Percentiles rank a stretch among this genome's conserved stretches.
These are phyloP conservation scores for Cutaneotrichosporon spelunceum DNA, from an alignment of 1,284 basidiomycete genomes.

Conservation along the genomic window DNA sequence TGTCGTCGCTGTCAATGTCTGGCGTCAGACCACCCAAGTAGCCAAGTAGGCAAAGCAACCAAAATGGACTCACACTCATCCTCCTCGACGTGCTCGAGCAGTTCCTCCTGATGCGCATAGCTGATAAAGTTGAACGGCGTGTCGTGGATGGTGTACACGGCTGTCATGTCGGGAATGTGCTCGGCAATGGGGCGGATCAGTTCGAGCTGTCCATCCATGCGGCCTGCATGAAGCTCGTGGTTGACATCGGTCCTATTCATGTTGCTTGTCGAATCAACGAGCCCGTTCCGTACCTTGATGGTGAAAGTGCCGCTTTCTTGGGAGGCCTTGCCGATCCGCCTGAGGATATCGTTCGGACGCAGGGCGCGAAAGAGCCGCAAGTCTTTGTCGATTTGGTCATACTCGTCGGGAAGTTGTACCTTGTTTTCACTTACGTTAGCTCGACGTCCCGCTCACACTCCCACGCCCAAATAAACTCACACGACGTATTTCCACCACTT, in stretches of 20 bases:
- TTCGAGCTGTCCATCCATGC: constrained; percentile 45
- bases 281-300: constrained; percentile 24
- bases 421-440: constrained; percentile 49
- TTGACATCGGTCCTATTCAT: constrained; percentile 23
- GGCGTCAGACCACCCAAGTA: neutral
- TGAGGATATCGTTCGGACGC: constrained; percentile 61
- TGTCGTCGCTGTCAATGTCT: constrained; percentile 31
- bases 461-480: too few relatives aligned
- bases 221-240: constrained; percentile 28
- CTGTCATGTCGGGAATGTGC: constrained; percentile 42
- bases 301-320: constrained; percentile 25
- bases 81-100: constrained; percentile 52
- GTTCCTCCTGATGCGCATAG: constrained; percentile 52
- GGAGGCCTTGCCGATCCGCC: constrained; percentile 54
- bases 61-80: constrained; percentile 36
- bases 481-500: constrained; percentile 60
- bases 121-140: constrained; percentile 56
- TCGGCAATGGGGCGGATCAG: constrained; percentile 37
- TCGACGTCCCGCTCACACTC: too few relatives aligned
- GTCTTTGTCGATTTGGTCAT: constrained; percentile 47
- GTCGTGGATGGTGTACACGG: constrained; percentile 45
- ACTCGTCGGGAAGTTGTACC: constrained; percentile 53
- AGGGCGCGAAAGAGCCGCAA: constrained; percentile 41
- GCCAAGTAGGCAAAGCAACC: neutral
- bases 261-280: constrained; percentile 5